Conservation (phyloP, 441 rosid species). For the Croton setiger region DNA sequence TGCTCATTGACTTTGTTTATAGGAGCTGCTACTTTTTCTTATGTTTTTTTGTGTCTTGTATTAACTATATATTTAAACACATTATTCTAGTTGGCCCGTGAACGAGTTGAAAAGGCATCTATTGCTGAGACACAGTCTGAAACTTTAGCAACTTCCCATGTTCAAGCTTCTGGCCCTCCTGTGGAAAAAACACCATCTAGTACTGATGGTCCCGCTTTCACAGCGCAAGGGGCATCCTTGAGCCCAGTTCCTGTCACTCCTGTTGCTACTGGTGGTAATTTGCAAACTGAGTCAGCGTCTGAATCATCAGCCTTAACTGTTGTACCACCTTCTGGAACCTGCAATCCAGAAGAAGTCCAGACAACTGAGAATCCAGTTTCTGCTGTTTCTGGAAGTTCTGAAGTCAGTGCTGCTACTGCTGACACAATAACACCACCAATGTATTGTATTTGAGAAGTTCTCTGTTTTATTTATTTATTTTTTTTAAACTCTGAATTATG, state of each 20-base stretch:
- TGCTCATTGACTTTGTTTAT: too few species aligned
- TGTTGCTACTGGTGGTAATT: constrained; percentile 37
- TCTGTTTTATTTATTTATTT: too few species aligned
- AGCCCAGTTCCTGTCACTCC: constrained; percentile 63
- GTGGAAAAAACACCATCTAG: constrained; percentile 34
- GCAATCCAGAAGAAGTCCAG: constrained; percentile 34
- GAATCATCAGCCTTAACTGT: constrained; percentile 37
- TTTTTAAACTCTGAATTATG: constrained; percentile 1
- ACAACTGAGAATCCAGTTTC: constrained; percentile 21
- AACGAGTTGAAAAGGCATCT: constrained; percentile 56
- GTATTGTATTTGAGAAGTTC: constrained; percentile 28
- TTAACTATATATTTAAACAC: constrained; percentile 13
- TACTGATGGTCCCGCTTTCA: constrained; percentile 37
- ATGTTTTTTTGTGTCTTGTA: background rate
- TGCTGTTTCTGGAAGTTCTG: constrained; percentile 30
- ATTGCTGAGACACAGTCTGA: constrained; percentile 38
- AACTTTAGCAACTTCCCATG: constrained; percentile 25
- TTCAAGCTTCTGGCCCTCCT: constrained; percentile 28
- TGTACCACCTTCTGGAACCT: constrained; percentile 34
- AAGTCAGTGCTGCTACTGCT: constrained; percentile 22
- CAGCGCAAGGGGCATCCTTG: constrained; percentile 36
- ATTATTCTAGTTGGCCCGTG: constrained; percentile 81
- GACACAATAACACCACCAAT: constrained; percentile 30
- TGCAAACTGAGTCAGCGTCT: constrained; percentile 33
- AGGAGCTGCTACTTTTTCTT: too few species aligned